Percentiles rank a stretch among this genome's conserved stretches.
These are phyloP conservation scores for Actinidia chinensis DNA, from an alignment of 179 eudicot genomes.

Conservation along the genomic window DNA sequence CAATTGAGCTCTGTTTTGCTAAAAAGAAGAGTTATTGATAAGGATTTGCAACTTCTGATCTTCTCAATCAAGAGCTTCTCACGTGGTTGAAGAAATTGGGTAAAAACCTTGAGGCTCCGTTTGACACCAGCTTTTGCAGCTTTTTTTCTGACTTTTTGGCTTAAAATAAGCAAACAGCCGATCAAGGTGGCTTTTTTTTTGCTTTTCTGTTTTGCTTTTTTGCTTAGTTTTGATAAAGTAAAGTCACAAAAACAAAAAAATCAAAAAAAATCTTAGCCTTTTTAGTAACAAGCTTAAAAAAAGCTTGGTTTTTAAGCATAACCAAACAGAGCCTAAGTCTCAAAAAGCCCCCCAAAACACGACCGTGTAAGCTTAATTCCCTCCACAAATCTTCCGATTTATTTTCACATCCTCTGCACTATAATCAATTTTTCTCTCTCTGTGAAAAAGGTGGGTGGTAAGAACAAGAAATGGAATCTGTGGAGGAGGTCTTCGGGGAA, in stretches of 20 bases:
- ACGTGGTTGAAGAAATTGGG: constrained; percentile 89
- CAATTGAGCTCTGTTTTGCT: not conserved
- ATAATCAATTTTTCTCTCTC: not conserved
- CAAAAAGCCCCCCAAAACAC: constrained; percentile 59
- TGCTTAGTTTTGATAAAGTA: too few species aligned
- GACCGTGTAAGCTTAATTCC: constrained; percentile 44
- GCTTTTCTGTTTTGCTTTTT: too few species aligned
- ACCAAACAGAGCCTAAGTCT: too few species aligned
- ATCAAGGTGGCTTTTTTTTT: too few species aligned
- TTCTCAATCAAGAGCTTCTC: constrained; percentile 1
- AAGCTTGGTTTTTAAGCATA: too few species aligned
- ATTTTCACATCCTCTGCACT: not conserved
- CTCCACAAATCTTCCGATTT: not conserved
- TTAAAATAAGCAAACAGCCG: too few species aligned
- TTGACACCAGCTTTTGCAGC: too few species aligned
- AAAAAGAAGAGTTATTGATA: not conserved
- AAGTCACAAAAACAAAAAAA: too few species aligned
- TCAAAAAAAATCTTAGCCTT: too few species aligned
- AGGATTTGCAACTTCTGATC: not conserved
- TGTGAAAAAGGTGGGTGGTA: constrained; percentile 58
- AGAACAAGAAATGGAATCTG: constrained; percentile 78
- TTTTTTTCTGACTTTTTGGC: too few species aligned
- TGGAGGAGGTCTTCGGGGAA: constrained; percentile 97
- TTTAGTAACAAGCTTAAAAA: too few species aligned
- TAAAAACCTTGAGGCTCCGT: constrained; percentile 72